These are phyloP conservation scores for Pleoardoris graminearum DNA, from an alignment of 2,329 filamentous ascomycete species.

Conservation along the genomic window DNA sequence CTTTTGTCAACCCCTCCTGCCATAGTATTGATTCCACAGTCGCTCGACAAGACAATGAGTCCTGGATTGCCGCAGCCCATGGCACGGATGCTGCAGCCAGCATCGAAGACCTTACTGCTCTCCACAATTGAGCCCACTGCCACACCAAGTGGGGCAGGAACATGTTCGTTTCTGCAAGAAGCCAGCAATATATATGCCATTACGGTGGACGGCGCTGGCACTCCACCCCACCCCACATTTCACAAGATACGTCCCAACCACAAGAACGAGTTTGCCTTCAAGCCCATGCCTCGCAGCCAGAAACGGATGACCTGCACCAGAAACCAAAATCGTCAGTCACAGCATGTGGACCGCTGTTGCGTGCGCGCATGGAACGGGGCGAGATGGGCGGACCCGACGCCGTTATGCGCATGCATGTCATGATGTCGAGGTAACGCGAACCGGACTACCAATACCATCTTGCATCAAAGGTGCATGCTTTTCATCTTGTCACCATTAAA, in stretches of 20 bases:
- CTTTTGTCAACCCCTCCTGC: constrained; percentile 9
- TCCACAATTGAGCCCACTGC: too few relatives aligned
- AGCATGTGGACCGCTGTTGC: constrained; percentile 19
- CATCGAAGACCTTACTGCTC: too few relatives aligned
- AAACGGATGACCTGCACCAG: constrained; percentile 13
- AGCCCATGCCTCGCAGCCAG: constrained; percentile 1
- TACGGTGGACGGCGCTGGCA: not conserved
- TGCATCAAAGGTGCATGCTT: constrained; percentile 7
- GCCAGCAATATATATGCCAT: not conserved
- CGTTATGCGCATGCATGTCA: constrained; percentile 21
- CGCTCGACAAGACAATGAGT: not conserved
- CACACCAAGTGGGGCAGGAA: too few relatives aligned
- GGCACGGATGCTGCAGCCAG: too few relatives aligned
- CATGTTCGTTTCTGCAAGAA: not conserved
- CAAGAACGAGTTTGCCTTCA: not conserved
- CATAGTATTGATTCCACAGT: not conserved
- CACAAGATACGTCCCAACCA: not conserved
- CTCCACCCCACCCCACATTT: not conserved
- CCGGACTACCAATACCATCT: constrained; percentile 15
- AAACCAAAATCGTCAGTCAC: constrained; percentile 24
- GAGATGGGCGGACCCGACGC: constrained; percentile 21
- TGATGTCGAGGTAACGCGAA: constrained; percentile 27
- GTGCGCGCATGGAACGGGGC: constrained; percentile 21
- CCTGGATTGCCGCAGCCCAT: too few relatives aligned
- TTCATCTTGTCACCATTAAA: constrained; percentile 3